Conservation (phyloP, 768 basidiomycete genomes). For the Mycena belliarum region DNA sequence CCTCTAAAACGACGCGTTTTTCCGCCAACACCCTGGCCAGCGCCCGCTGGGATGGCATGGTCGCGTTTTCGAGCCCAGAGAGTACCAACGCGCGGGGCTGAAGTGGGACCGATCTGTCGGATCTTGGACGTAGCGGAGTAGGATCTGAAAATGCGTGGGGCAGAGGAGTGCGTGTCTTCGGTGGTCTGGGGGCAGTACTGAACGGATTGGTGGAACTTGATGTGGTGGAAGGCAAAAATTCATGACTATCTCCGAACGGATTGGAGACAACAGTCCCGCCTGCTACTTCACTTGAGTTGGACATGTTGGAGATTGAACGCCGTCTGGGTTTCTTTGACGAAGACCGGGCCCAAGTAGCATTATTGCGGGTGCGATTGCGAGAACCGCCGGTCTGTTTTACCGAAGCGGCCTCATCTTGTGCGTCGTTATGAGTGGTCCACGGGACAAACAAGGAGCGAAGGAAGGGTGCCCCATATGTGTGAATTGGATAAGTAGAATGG, state of each 20-base stretch:
- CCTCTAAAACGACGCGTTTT: slow-evolving; percentile 49
- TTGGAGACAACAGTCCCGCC: slow-evolving; percentile 12
- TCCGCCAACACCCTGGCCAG: slow-evolving; percentile 55
- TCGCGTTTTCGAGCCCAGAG: slow-evolving; percentile 68
- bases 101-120: slow-evolving; percentile 26
- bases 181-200: slow-evolving; percentile 8
- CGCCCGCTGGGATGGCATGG: slow-evolving; percentile 54
- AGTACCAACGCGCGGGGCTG: slow-evolving; percentile 66
- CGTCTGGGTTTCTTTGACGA: slow-evolving; percentile 15
- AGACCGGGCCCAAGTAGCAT: slow-evolving; percentile 19
- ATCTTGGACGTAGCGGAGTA: slow-evolving; percentile 25
- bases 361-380: slow-evolving; percentile 17
- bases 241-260: slow-evolving; percentile 18
- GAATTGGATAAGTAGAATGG: slow-evolving; percentile 14
- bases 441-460: slow-evolving; percentile 41
- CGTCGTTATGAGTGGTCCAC: slow-evolving; percentile 22
- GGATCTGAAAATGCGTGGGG: slow-evolving; percentile 39
- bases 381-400: background rate
- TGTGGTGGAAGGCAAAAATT: slow-evolving; percentile 8
- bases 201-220: slow-evolving; percentile 15
- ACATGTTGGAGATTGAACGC: slow-evolving; percentile 35
- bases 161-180: slow-evolving; percentile 9
- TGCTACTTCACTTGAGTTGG: slow-evolving; percentile 37
- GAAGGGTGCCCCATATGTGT: slow-evolving; percentile 28
- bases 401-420: slow-evolving; percentile 18